Evolutionary conservation across 345 rosid species (phyloP), one percentile per base, ranked within the genome.

Genomic region (Stellera chamaejasme): DNA sequence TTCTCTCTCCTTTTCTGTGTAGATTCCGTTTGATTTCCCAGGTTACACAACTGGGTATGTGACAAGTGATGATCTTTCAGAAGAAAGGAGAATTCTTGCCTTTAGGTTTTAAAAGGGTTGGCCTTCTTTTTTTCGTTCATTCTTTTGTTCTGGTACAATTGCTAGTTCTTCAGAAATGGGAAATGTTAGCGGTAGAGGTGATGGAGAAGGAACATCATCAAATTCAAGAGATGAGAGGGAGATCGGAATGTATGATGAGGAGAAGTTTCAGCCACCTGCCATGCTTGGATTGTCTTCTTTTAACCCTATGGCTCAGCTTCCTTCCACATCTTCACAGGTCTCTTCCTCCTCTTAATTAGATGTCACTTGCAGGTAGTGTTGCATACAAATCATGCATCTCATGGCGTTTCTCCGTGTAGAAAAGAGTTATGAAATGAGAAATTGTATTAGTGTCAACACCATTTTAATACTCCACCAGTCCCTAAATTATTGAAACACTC

Each of bases 161-260:
- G 39, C 1, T 5, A 32, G 39, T 32, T 32, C 39, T 62, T 50
- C 49, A 69, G 82, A 70, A 62, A 81, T 84, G 91, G 91, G 91
- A 66, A 81, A 84, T 81, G 91, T 65, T 74, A 69, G 72, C 72
- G 74, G 78, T 16, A 73, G 71, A 72, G 58, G 49, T 57, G 81
- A 67, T 66, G 87, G 69, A 58, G 82, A 69, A 67, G 74, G 80
- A 15, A 15, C 54, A 13, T 69, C 77, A 32, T 32, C 39, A 19
- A 19, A 19, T 19, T 19, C 23, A 32, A 75, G 71, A 46, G 66
- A 41, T 44, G 54, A 65, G 50, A 54, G 19, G 14, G 44, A 54
- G 23, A 32, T 32, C 39, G 39, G 5, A 5, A 1, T 32, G 3
- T 32, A 5, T 8, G n/a, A 50, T 59, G 77, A 64, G 55, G 62